Evolutionary conservation across 345 rosid genomes (phyloP).

Genomic region (Streptanthus diversifolius): DNA sequence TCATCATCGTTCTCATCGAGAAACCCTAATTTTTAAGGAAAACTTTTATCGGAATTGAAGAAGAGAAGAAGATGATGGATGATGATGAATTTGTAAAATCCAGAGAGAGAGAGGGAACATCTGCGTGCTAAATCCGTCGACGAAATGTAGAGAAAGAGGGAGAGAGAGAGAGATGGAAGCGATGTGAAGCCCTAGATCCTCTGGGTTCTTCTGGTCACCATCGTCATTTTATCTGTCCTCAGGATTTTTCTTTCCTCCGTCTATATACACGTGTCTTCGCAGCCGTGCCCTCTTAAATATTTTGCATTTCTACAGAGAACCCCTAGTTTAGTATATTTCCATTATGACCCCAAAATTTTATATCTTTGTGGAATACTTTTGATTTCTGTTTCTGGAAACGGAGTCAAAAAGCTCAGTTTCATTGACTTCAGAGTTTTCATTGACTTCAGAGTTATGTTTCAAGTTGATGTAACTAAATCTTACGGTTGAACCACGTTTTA

Average conservation of each 20-base stretch:
- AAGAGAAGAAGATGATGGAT: conserved; percentile 5
- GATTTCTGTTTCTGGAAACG: neutral
- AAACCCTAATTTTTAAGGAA: conserved; percentile 24
- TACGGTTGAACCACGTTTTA: neutral
- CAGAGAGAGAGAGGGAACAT: conserved; percentile 1
- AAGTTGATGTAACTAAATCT: neutral
- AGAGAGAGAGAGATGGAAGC: neutral
- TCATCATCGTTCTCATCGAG: conserved; percentile 19
- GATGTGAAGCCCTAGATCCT: conserved; percentile 41
- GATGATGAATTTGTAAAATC: neutral
- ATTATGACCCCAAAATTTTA: neutral
- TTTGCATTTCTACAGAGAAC: neutral
- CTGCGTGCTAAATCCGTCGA: conserved; percentile 19
- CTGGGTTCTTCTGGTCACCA: conserved; percentile 26
- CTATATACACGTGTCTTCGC: conserved; percentile 34
- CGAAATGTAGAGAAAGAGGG: neutral
- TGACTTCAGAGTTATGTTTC: neutral
- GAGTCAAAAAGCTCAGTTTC: neutral
- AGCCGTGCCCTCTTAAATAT: neutral
- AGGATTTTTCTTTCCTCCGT: neutral
- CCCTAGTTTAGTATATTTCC: neutral
- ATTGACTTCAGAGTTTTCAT: conserved; percentile 7
- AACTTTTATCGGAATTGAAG: neutral
- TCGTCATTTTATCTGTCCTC: conserved; percentile 29
- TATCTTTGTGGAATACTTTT: too few species aligned